Conservation (phyloP, 106 monocot genomes). For the Apostasia ramifera region DNA sequence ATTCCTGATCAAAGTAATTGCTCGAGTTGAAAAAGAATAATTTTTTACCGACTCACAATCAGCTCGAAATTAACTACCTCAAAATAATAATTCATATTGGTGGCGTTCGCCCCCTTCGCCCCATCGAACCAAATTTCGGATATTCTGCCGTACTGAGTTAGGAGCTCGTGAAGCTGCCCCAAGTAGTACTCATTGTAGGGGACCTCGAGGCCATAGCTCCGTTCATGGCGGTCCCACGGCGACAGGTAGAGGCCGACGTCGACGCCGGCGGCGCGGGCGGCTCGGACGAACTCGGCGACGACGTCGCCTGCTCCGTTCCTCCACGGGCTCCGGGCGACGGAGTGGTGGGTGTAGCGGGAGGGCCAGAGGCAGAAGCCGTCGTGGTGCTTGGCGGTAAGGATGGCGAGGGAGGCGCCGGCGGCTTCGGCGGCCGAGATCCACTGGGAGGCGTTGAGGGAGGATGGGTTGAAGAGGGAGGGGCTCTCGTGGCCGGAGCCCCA, state of each 20-base stretch:
- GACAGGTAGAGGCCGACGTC: constrained; percentile 79
- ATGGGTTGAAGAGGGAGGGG: constrained; percentile 51
- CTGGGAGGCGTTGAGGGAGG: constrained; percentile 46
- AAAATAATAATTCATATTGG: constrained; percentile 84
- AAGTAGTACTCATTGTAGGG: constrained; percentile 84
- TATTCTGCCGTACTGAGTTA: constrained; percentile 59
- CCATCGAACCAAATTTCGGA: constrained; percentile 95
- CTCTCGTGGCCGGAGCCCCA: constrained; percentile 78
- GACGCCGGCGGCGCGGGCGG: constrained; percentile 40
- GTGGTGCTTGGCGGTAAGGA: constrained; percentile 83
- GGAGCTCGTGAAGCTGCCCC: constrained; percentile 63
- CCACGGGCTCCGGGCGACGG: constrained; percentile 65
- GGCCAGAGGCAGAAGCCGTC: constrained; percentile 99
- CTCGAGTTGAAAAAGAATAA: too few species aligned
- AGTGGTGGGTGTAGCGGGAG: constrained; percentile 59
- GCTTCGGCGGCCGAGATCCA: constrained; percentile 56
- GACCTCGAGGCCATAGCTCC: constrained; percentile 46
- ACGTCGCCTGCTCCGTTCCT: constrained; percentile 57
- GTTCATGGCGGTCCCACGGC: constrained; percentile 93
- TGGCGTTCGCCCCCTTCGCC: constrained; percentile 72
- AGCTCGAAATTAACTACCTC: not conserved
- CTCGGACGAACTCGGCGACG: constrained; percentile 48
- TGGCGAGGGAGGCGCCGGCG: constrained; percentile 50
- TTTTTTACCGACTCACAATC: too few species aligned
- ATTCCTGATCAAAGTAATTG: constrained; percentile 18